Evolutionary conservation across 1,284 basidiomycete species (phyloP).

Genomic region (Violaceomyces palustris): DNA sequence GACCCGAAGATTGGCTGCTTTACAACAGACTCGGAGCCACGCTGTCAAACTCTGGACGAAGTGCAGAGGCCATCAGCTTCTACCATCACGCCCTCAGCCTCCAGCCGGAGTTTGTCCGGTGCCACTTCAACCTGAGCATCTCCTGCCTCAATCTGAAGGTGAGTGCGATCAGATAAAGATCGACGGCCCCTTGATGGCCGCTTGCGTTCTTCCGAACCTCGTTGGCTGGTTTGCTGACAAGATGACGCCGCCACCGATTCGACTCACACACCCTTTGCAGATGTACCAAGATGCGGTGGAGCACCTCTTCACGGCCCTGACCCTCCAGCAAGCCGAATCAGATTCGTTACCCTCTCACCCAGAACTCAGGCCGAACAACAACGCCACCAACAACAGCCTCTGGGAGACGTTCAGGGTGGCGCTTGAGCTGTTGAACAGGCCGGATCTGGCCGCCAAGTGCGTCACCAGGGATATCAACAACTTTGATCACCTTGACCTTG

Average conservation of each 20-base stretch:
- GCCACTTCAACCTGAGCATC: conserved; percentile 49
- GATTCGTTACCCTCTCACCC: too few species aligned
- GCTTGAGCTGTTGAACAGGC: conserved; percentile 44
- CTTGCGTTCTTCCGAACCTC: too few species aligned
- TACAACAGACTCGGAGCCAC: conserved; percentile 96
- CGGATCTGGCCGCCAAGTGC: conserved; percentile 38
- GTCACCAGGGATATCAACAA: conserved; percentile 24
- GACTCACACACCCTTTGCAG: background rate
- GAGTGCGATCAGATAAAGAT: background rate
- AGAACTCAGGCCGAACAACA: too few species aligned
- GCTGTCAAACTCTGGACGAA: conserved; percentile 76
- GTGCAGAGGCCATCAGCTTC: conserved; percentile 78
- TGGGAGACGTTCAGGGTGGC: conserved; percentile 50
- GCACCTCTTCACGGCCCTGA: conserved; percentile 48
- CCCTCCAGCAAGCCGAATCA: conserved; percentile 39
- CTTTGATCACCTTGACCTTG: conserved; percentile 38
- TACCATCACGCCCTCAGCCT: conserved; percentile 84
- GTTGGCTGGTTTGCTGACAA: background rate
- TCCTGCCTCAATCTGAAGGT: conserved; percentile 47
- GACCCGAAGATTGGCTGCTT: conserved; percentile 88
- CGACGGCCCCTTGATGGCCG: too few species aligned
- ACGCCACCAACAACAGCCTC: conserved; percentile 29
- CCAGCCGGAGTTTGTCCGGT: conserved; percentile 84
- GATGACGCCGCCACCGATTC: background rate
- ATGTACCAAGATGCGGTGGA: conserved; percentile 49